Base-by-base conservation (phyloP, 225 moss, liverwort and hornwort genomes). In the Physcomitrellopsis africana region DNA sequence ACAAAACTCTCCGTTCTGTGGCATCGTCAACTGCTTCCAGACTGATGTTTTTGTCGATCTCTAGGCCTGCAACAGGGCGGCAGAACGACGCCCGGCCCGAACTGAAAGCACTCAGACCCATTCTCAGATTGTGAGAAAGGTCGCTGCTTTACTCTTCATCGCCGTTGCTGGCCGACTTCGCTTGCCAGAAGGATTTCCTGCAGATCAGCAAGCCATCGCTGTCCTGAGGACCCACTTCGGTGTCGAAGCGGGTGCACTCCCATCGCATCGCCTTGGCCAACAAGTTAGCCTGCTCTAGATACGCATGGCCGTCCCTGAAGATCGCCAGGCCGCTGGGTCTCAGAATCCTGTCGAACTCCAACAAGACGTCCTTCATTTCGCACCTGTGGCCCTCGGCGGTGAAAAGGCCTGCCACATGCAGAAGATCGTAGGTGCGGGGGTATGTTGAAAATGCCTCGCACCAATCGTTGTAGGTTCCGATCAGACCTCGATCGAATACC, bases 391-490 rank as follows among this genome's bases (percentile, higher is more conserved):
- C 60, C 54, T 84, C 84, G 24, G 80, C 77, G 0, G 80, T 69
- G 23, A 84, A 80, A 8, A 84, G 65, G 0, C 84, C 70, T 19
- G 77, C 77, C 18, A 62, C 80, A 47, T 84, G 80, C 14, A 84
- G 84, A 1, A 84, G 74, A 18, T 84, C 84, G 53, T 81, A 84
- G 3, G 84, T 84, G 10, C 84, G 66, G 8, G 84, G 84, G 46
- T 84, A 84, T 6, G 84, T 84, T 2, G 84, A 84, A 77, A 84
- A 84, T 0, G 84, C 80, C 60, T 84, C 84, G 41, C 84, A 84
- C 94, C 94, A 94, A 68, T 94, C 94, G 41, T 86, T 82, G 67
- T 85, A 83, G 0, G 94, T 94, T 37, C 94, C 94, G 45, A 89
- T 92, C 68, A 94, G 67, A 8, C 94, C 94, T 47, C 94, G 79